Base-by-base conservation (phyloP, 2,329 filamentous ascomycete genomes). In the Ascochyta rabiei region DNA sequence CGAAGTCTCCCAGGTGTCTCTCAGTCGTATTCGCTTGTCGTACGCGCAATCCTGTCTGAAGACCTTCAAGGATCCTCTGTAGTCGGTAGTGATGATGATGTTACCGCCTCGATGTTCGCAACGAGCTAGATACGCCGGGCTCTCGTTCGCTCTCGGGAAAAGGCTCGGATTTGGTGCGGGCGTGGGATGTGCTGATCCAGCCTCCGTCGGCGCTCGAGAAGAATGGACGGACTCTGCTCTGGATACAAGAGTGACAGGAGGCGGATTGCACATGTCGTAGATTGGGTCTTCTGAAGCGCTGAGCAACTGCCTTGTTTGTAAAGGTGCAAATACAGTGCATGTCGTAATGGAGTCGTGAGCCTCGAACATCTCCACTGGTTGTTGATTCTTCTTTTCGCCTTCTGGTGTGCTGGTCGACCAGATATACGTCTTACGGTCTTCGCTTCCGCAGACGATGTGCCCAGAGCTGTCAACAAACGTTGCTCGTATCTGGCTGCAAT, bases 221-320 rank as follows among this genome's bases (percentile, higher is more conserved):
- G 81, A 82, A 6, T 75, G 71, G 45, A 76, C 71, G 15, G 82
- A 83, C 66, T 95, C 90, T 18, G 88, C 86, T 23, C 87, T 83
- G 61, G 89, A 92, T 57, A 93, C 81, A 16, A 98, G 80, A 6
- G 86, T 93, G 15, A 98, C 86, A 0, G 93, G 92, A 0, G 93
- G 95, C 5, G 95, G 95, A 65, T 98, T 98, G 80, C 95, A 98
- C 1, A 98, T 82, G 66, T 97, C 93, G 73, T 92, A 99, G n/a
- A 99, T 85, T 1, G 95, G 93, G 71, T 99, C 93, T 50, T 91
- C 90, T 0, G 92, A 96, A 13, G 85, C 83, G 45, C 89, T 87
- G 0, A 99, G 82, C 2, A 95, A 80, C 67, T 90, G 88, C 53
- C 90, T 85, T 10, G 91, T 92, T 66, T 85, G 86, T 0, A 85